phyloP scores from a whole-genome alignment of 2,329 filamentous ascomycete species.

The Beauveria sp. region DNA sequence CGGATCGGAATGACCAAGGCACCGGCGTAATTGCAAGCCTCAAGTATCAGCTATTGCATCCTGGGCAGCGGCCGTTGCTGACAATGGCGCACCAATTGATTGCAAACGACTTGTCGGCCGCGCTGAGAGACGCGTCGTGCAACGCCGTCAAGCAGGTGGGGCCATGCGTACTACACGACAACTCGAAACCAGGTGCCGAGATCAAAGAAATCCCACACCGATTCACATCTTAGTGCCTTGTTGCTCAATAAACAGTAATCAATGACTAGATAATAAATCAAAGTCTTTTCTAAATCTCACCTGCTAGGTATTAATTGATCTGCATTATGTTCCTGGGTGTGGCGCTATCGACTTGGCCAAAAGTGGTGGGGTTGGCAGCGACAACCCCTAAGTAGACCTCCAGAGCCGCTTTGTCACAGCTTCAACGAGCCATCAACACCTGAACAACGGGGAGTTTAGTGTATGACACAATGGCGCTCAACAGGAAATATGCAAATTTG shows the following conservation, averaged over 20 bases:
- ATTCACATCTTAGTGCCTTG: too few relatives aligned
- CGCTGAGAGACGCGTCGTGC: slow-evolving; percentile 1
- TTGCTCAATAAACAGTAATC: too few relatives aligned
- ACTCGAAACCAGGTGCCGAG: background rate
- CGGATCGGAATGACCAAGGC: background rate
- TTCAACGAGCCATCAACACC: slow-evolving; percentile 4
- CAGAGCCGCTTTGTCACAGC: background rate
- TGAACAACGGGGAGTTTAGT: background rate
- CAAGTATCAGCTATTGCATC: background rate
- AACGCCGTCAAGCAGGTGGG: background rate
- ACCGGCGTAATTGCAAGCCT: background rate
- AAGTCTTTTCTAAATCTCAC: too few relatives aligned
- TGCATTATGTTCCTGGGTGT: too few relatives aligned
- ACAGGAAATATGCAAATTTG: slow-evolving; percentile 73
- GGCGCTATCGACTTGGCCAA: background rate
- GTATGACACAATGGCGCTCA: slow-evolving; percentile 55
- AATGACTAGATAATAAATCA: too few relatives aligned
- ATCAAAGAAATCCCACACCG: too few relatives aligned
- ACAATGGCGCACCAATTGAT: background rate
- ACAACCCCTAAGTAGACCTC: slow-evolving; percentile 1
- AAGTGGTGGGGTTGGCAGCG: slow-evolving; percentile 4
- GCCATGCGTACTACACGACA: background rate
- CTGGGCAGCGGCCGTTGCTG: background rate
- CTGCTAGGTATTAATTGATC: background rate
- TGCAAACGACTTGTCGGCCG: background rate